Base-by-base conservation (phyloP, 805 yeast genomes). In the Starmerella riodocensis region DNA sequence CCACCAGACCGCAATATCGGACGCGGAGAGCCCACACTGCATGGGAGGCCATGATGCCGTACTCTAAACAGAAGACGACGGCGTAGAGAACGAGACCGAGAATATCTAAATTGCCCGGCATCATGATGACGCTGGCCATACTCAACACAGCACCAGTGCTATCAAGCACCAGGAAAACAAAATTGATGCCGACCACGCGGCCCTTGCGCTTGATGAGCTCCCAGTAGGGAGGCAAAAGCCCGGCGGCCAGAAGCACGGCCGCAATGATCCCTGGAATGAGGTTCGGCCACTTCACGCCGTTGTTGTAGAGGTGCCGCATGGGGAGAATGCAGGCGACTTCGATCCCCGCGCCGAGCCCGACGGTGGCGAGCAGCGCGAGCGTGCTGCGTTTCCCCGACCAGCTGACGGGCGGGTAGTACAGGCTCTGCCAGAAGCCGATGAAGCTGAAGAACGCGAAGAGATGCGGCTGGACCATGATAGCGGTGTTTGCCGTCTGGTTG, bases 391-490 rank as follows among this genome's bases (percentile, higher is more conserved):
- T 6, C 17, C 26, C 29, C 7, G 45, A 31, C 6, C 29, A n/a
- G 36, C 52, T 56, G 11, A 67, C 62, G 0, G 95, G 95, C 0
- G 94, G 94, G 56, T 86, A 74, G 48, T 69, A 68, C 37, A 79
- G 69, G 4, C 73, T 61, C 66, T 91, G 85, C 23, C 66, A 57
- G 69, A 76, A 84, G 9, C 86, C 70, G 1, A 80, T 53, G 2
- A 73, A 54, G 49, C 91, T 75, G 44, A 85, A 73, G 14, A 71
- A 53, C 39, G 81, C 73, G 62, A 88, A 86, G 9, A 85, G 57
- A 58, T 80, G 85, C 0, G 97, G 96, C 60, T 88, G 97, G 24
- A 88, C 65, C 57, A 78, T 77, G 45, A 88, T 65, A 0, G 94
- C 88, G 2, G 83, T 67, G 37, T 78, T 76, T 0, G 86, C 76